Evolutionary conservation across 2,329 filamentous ascomycete species (phyloP), one percentile per base, ranked within the genome.

Genomic region (Alternaria sp.): DNA sequence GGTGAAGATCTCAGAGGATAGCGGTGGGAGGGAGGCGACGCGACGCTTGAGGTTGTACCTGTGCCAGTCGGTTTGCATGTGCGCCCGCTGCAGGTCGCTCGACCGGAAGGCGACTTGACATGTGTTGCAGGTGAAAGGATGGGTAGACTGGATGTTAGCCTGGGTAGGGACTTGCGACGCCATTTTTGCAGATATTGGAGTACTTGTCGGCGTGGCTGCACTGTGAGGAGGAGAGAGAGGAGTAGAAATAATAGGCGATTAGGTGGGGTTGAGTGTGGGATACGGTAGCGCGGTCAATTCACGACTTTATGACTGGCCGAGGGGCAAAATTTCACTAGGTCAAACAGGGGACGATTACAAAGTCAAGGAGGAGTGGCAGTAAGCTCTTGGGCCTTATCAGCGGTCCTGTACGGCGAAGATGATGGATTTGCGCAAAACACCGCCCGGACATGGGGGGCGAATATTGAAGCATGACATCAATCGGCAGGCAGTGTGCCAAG

Each of bases 21-120:
- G 92, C 4, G 95, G 94, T 30, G 94, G 93, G 6, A 98, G 85
- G 6, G 92, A 92, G 43, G 94, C 93, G 58, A 98, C 92, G 73
- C 94, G 90, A 70, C 95, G 92, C 83, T 98, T 97, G 73, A 98
- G 87, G 79, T 99, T 99, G 81, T 97, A 97, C 67, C 95, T 90
- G 80, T 99, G 94, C 95, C 95, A 99, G 82, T 99, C 95, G 72
- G 91, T 95, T 80, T 95, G 93, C 95, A 99, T 99, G 78, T 99
- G 95, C 38, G 88, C 90, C 78, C 95, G 90, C 82, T 99, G 95
- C 58, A 96, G 86, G 77, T 98, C 94, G 78, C 92, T 93, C 76
- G 92, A 93, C 68, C 94, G 90, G 82, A 98, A 99, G 54, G 94
- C 95, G 71, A 99, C 94, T 79, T 97, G 93, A 78, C 95, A 99